phyloP scores from a whole-genome alignment of 305 asterid species.

The Lippia alba region DNA sequence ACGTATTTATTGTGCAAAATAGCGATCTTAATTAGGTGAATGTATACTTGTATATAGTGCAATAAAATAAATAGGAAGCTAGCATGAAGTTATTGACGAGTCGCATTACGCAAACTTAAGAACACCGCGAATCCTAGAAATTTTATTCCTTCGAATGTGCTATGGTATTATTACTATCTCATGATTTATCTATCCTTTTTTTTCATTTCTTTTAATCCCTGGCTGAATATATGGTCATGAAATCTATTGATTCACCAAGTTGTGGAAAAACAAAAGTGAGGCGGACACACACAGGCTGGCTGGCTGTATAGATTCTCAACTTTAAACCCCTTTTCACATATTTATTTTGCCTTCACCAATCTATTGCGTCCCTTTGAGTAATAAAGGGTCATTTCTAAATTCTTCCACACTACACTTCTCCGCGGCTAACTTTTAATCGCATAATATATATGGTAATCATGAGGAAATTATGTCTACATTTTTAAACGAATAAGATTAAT shows the following conservation, averaged over 20 bases:
- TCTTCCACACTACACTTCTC: background rate
- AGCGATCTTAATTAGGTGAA: no score
- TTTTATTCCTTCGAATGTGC: conserved; percentile 45
- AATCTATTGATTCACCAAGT: conserved; percentile 26
- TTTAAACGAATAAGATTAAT: background rate
- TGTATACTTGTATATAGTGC: no score
- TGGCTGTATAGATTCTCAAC: conserved; percentile 41
- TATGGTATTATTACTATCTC: conserved; percentile 6
- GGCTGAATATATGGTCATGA: background rate
- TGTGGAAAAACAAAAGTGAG: background rate
- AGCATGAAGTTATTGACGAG: no score
- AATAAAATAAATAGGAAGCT: no score
- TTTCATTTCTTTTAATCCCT: background rate
- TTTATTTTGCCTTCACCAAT: conserved; percentile 25
- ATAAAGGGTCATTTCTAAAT: conserved; percentile 43
- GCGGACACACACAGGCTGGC: background rate
- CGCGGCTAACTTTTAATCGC: background rate
- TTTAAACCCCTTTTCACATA: conserved; percentile 31
- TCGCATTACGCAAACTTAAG: background rate
- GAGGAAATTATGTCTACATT: background rate
- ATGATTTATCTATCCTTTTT: background rate
- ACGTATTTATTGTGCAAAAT: no score
- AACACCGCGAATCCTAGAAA: conserved; percentile 20
- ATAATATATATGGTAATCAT: background rate
- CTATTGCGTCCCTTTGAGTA: conserved; percentile 40